Percentiles rank a stretch among this genome's conserved stretches.
Conservation (phyloP, 139 green algal species). For the Haematococcus lacustris region DNA sequence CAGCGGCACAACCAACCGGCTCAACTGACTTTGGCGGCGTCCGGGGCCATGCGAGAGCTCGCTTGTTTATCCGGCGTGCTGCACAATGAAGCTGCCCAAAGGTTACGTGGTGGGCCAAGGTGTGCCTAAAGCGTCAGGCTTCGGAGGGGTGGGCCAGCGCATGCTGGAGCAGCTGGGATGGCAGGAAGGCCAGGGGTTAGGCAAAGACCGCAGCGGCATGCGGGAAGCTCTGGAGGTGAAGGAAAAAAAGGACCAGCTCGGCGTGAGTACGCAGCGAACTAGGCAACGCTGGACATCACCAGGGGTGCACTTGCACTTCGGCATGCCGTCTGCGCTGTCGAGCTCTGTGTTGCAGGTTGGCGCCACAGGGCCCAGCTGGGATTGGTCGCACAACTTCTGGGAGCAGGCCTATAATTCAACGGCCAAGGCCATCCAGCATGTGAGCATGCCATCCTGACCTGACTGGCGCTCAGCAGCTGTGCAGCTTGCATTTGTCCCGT, state of each 20-base stretch:
- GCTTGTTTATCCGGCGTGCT: no score
- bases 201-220: conserved; percentile 61
- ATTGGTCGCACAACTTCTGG: conserved; percentile 73
- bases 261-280: no score
- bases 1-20: no score
- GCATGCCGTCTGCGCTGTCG: not conserved
- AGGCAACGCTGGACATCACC: not conserved
- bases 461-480: conserved; percentile 15
- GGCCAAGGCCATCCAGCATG: conserved; percentile 33
- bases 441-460: no score
- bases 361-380: conserved; percentile 26
- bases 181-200: conserved; percentile 69
- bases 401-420: conserved; percentile 66
- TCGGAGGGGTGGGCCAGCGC: conserved; percentile 72
- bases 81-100: conserved; percentile 86
- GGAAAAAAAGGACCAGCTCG: conserved; percentile 76
- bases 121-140: conserved; percentile 57
- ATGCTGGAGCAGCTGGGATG: conserved; percentile 78
- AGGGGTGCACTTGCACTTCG: not conserved
- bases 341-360: conserved; percentile 46
- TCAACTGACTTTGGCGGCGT: no score
- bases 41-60: no score
- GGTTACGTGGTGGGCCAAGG: conserved; percentile 66
- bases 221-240: conserved; percentile 67
- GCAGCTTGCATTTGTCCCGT: no score